Base-by-base conservation (phyloP, 2,329 filamentous ascomycete genomes). In the Lachnellula subtilissima region DNA sequence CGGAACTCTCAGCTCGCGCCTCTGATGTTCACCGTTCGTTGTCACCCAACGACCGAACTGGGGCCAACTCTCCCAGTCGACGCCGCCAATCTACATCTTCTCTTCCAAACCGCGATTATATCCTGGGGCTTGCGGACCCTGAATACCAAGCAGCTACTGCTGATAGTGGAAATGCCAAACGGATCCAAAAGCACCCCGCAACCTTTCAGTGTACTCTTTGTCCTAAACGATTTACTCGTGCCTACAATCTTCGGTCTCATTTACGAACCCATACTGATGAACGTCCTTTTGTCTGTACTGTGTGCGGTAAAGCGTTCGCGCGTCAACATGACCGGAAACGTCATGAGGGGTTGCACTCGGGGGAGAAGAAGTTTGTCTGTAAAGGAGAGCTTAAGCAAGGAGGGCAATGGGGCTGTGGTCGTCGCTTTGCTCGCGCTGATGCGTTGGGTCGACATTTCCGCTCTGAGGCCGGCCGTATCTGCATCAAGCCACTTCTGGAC, bases 281-380 rank as follows among this genome's bases (percentile, higher is more conserved):
- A 76, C 84, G 94, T 48, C 94, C 94, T 0, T 99, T 97, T 68
- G 93, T 97, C 2, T 99, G 94, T 70, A 97, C 90, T 0, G 91
- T 97, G 8, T 99, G 94, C 65, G 90, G 91, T 52, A 99, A 99
- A 73, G 94, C 94, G 0, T 99, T 99, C 74, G 94, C 94, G 5
- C 87, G 94, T 25, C 94, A 99, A 70, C 94, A 99, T 70, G 94
- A 99, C 71, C 87, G 94, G 47, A 99, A 99, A 74, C 87, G 94
- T 40, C 94, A 99, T 72, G 94, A 99, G 74, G 92, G 93, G 40
- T 77, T 99, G 43, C 94, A 99, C 69, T 95, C 90, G 0, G 94
- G 94, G 43, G 94, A 99, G 75, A 99, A 97, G 83, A 97, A 96
- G 70, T 99, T 97, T 70, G 89, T 97, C 7, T 99, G 94, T 74